These are phyloP conservation scores for Yarrowia alimentaria DNA, from an alignment of 805 yeast genomes.

Conservation along the genomic window DNA sequence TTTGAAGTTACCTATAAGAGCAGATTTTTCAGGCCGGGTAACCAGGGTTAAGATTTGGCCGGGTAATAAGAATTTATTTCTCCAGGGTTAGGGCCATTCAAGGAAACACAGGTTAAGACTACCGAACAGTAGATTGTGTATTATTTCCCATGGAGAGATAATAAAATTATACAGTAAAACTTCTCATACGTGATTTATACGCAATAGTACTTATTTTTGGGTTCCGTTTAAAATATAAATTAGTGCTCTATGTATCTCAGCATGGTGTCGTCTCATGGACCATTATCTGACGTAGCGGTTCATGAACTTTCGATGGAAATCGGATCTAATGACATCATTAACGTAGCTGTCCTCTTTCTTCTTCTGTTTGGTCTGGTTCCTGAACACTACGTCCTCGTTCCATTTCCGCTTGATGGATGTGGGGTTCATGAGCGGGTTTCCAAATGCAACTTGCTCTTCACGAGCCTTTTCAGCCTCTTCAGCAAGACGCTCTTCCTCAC, in stretches of 20 bases:
- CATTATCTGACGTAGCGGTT: constrained; percentile 38
- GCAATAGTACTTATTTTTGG: too few relatives aligned
- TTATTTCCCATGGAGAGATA: too few relatives aligned
- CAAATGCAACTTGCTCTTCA: constrained; percentile 35
- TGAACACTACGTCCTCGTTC: constrained; percentile 42
- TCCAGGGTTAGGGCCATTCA: too few relatives aligned
- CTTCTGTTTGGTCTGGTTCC: constrained; percentile 38
- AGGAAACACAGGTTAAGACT: too few relatives aligned
- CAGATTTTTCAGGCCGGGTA: constrained; percentile 24
- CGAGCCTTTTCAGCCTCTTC: constrained; percentile 30
- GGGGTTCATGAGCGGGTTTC: constrained; percentile 39
- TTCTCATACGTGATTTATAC: too few relatives aligned
- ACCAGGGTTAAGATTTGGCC: neutral
- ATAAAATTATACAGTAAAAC: too few relatives aligned
- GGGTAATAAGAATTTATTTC: too few relatives aligned
- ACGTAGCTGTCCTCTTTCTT: constrained; percentile 35
- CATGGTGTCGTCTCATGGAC: neutral
- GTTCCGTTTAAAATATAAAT: constrained; percentile 3
- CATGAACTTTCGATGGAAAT: constrained; percentile 42
- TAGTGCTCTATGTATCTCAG: too few relatives aligned
- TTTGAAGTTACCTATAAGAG: constrained; percentile 10
- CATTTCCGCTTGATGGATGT: constrained; percentile 37
- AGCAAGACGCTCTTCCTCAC: constrained; percentile 32
- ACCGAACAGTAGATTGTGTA: too few relatives aligned
- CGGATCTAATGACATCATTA: constrained; percentile 42